phyloP scores from a whole-genome alignment of 495 filamentous ascomycete genomes.

The Pyrenula massariospora region DNA sequence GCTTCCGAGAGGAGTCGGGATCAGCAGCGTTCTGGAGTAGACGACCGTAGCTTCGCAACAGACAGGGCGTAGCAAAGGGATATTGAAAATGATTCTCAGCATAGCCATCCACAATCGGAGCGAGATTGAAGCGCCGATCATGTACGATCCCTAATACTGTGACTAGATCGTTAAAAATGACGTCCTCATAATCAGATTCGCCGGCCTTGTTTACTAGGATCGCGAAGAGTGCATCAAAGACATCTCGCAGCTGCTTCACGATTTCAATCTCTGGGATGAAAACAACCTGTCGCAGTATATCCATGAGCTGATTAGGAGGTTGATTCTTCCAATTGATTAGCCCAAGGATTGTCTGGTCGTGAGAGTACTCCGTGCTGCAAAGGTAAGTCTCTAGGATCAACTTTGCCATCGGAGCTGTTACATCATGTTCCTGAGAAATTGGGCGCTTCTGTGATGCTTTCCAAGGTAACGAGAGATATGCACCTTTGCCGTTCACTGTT shows the following conservation, averaged over 20 bases:
- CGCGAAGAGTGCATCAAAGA: slow-evolving; percentile 85
- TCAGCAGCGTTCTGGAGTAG: slow-evolving; percentile 71
- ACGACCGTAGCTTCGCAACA: slow-evolving; percentile 75
- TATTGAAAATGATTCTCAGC: slow-evolving; percentile 86
- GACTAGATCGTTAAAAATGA: slow-evolving; percentile 83
- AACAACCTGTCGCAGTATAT: slow-evolving; percentile 66
- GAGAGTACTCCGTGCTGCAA: slow-evolving; percentile 90
- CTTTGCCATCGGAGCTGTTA: slow-evolving; percentile 64
- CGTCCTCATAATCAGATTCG: slow-evolving; percentile 82
- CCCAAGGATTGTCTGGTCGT: slow-evolving; percentile 78
- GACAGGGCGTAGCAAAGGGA: slow-evolving; percentile 83
- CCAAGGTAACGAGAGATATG: slow-evolving; percentile 78
- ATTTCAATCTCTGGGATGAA: slow-evolving; percentile 98
- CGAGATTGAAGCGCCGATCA: slow-evolving; percentile 85
- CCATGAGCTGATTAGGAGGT: slow-evolving; percentile 52
- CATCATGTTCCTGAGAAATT: slow-evolving; percentile 56
- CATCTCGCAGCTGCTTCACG: slow-evolving; percentile 80
- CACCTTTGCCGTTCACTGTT: slow-evolving; percentile 52
- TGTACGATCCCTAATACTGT: slow-evolving; percentile 86
- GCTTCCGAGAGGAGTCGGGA: slow-evolving; percentile 64
- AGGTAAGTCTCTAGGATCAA: slow-evolving; percentile 77
- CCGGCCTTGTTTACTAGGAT: slow-evolving; percentile 81
- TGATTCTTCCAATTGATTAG: slow-evolving; percentile 78
- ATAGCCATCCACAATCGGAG: slow-evolving; percentile 82
- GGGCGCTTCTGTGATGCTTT: slow-evolving; percentile 51